Conservation (phyloP, 2,329 filamentous ascomycete species). For the Hypoxylon sp. region DNA sequence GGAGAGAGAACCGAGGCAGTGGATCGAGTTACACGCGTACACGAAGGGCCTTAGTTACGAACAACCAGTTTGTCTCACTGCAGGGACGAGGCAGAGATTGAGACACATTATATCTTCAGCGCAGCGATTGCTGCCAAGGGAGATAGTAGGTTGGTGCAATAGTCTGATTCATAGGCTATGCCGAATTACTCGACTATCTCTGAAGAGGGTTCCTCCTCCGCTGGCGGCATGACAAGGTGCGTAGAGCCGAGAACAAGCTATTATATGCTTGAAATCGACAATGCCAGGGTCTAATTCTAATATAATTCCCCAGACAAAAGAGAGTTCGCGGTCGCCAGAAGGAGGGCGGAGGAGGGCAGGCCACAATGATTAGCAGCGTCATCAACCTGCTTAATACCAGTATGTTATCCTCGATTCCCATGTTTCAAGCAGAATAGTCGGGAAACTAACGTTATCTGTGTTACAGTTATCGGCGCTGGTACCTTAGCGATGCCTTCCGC, state of each 20-base stretch:
- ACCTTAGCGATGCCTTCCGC: constrained; percentile 96
- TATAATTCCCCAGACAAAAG: constrained; percentile 61
- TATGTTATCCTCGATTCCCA: constrained; percentile 58
- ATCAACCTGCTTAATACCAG: constrained; percentile 98
- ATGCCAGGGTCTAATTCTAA: constrained; percentile 11
- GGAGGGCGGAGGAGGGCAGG: constrained; percentile 76
- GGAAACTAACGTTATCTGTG: constrained; percentile 25
- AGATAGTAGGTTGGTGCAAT: constrained; percentile 14
- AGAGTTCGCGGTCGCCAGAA: constrained; percentile 72
- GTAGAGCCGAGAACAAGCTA: constrained; percentile 12
- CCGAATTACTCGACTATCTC: constrained; percentile 67
- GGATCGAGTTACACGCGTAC: constrained; percentile 24
- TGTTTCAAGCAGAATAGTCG: neutral
- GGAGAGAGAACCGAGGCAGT: neutral
- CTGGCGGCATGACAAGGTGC: constrained; percentile 66
- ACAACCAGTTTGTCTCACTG: constrained; percentile 22
- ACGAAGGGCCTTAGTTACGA: constrained; percentile 15
- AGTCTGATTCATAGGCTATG: constrained; percentile 58
- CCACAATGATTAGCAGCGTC: constrained; percentile 89
- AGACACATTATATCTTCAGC: constrained; percentile 25
- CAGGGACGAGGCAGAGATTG: constrained; percentile 14
- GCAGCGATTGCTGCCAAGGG: constrained; percentile 22
- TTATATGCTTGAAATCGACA: constrained; percentile 27
- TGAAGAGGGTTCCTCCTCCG: constrained; percentile 60
- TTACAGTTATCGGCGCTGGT: constrained; percentile 87